Conservation (phyloP, 1,284 basidiomycete genomes). For the Pyrrhoderma lamaoense region DNA sequence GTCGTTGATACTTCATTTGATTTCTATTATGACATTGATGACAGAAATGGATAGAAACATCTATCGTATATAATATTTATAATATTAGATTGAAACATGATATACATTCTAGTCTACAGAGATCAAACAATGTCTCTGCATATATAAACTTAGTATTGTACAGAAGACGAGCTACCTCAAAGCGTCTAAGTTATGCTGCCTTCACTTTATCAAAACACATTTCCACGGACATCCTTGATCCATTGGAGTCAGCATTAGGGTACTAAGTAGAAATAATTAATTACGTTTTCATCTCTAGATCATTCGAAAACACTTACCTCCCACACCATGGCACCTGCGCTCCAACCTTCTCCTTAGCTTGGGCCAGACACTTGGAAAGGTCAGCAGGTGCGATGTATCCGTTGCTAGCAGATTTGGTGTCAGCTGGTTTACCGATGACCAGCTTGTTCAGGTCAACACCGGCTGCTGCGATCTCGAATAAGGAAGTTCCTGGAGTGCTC, state of each 20-base stretch:
- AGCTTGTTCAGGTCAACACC: conserved; percentile 23
- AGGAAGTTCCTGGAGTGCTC: conserved; percentile 19
- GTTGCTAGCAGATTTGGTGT: conserved; percentile 19
- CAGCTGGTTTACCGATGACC: conserved; percentile 25
- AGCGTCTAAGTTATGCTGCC: too few species aligned
- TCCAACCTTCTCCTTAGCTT: conserved; percentile 22
- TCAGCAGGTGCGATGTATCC: conserved; percentile 21
- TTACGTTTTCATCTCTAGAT: background rate
- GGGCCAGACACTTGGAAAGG: conserved; percentile 21
- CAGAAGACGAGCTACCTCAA: too few species aligned
- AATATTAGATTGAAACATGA: too few species aligned
- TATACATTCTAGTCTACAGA: too few species aligned
- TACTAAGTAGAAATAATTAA: conserved; percentile 9
- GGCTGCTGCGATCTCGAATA: conserved; percentile 23
- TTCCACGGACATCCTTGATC: conserved; percentile 15
- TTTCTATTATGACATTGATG: too few species aligned
- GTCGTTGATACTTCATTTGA: too few species aligned
- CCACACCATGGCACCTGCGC: conserved; percentile 22
- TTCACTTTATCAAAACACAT: conserved; percentile 6
- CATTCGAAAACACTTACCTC: conserved; percentile 12
- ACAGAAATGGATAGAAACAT: too few species aligned
- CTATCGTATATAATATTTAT: too few species aligned
- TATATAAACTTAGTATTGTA: too few species aligned
- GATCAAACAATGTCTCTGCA: too few species aligned
- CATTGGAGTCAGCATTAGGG: conserved; percentile 16